phyloP scores from a whole-genome alignment of 2,329 filamentous ascomycete species.

The Colletotrichum magnum region DNA sequence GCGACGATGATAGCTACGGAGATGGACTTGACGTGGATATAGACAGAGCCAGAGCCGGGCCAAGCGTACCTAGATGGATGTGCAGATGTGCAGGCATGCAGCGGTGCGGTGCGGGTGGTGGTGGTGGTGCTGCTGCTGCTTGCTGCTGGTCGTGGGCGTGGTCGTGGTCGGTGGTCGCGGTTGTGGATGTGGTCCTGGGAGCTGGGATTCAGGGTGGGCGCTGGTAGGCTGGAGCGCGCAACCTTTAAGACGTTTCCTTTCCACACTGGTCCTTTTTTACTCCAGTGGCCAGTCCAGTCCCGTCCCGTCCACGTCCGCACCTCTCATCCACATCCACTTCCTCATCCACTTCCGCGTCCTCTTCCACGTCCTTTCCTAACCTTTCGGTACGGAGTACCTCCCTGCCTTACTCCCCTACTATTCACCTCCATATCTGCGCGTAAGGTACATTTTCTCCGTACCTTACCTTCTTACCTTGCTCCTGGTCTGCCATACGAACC shows the following conservation, averaged over 20 bases:
- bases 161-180: constrained; percentile 10
- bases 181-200: constrained; percentile 17
- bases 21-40: constrained; percentile 11
- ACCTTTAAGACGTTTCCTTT: constrained; percentile 32
- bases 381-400: neutral
- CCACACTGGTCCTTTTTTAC: neutral
- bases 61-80: neutral
- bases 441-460: neutral
- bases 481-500: too few species aligned
- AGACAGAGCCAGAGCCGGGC: constrained; percentile 1
- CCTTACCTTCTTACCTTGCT: neutral
- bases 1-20: neutral
- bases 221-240: constrained; percentile 7
- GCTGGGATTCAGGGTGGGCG: neutral
- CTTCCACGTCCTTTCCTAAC: neutral
- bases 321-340: neutral
- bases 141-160: constrained; percentile 16
- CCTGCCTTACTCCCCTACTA: too few species aligned
- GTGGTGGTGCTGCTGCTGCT: constrained; percentile 7
- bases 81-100: constrained; percentile 10
- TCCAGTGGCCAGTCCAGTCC: constrained; percentile 3
- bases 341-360: too few species aligned
- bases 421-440: too few species aligned
- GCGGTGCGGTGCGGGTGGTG: constrained; percentile 8
- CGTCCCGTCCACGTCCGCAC: neutral